Conservation (phyloP, 2,329 filamentous ascomycete species). For the Stagonosporopsis chrysanthemi region DNA sequence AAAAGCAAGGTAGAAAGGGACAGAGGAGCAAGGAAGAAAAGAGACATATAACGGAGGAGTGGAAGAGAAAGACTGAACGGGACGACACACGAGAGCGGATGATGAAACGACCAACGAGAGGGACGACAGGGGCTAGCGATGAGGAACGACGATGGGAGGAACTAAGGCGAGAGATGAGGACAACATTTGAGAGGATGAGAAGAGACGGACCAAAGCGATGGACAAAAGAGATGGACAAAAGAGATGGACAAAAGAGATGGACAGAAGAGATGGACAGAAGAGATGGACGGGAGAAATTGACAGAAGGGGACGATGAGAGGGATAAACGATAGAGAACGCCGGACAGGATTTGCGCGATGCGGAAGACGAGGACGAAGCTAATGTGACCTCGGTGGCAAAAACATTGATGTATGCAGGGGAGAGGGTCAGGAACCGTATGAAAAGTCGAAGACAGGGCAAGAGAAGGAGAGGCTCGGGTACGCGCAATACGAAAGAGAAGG, state of each 20-base stretch:
- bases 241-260: neutral
- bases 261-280: neutral
- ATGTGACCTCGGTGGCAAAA: neutral
- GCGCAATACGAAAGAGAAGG: neutral
- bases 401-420: neutral
- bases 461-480: neutral
- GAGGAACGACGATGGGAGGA: too few species aligned
- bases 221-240: neutral
- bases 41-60: too few species aligned
- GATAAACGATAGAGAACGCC: neutral
- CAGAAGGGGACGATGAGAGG: neutral
- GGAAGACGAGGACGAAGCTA: too few species aligned
- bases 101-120: too few species aligned
- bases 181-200: neutral
- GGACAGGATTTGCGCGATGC: neutral
- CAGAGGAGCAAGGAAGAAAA: too few species aligned
- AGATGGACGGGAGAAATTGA: neutral
- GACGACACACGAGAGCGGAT: too few species aligned
- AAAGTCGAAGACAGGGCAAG: neutral
- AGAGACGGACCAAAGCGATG: neutral
- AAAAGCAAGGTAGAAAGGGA: too few species aligned
- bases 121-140: too few species aligned
- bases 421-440: neutral
- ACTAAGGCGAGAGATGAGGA: too few species aligned
- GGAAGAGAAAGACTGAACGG: too few species aligned